Percentiles rank a stretch among this genome's conserved stretches.
These are phyloP conservation scores for Pyricularia sp. DNA, from an alignment of 2,329 filamentous ascomycete species.

Conservation along the genomic window DNA sequence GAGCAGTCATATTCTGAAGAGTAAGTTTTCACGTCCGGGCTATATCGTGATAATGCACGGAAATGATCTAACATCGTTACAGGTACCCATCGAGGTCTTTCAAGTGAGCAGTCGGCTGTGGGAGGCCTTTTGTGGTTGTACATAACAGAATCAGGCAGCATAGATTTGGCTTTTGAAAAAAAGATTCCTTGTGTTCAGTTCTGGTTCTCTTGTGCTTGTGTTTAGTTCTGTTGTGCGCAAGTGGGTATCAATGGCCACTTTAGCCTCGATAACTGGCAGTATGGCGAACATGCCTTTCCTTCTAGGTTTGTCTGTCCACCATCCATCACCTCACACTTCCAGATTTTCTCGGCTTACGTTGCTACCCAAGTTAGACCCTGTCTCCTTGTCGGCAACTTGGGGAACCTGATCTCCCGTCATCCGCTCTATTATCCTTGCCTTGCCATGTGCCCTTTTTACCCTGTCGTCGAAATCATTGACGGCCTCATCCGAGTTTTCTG, in stretches of 20 bases:
- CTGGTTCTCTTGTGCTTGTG: neutral
- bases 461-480: slow-evolving; percentile 90
- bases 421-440: slow-evolving; percentile 76
- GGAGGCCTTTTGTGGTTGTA: slow-evolving; percentile 14
- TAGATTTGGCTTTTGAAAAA: slow-evolving; percentile 7
- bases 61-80: slow-evolving; percentile 19
- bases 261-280: neutral
- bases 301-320: neutral
- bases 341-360: neutral
- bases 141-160: slow-evolving; percentile 11
- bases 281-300: neutral
- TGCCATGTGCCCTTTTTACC: slow-evolving; percentile 72
- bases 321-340: neutral
- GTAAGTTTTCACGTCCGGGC: slow-evolving; percentile 38
- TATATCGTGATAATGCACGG: neutral
- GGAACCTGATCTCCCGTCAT: slow-evolving; percentile 36
- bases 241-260: neutral
- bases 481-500: slow-evolving; percentile 76
- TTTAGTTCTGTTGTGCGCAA: neutral
- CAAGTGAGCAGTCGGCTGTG: slow-evolving; percentile 27
- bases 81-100: slow-evolving; percentile 59
- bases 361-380: neutral
- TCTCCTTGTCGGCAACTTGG: neutral
- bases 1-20: slow-evolving; percentile 62
- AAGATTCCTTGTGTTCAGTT: neutral